Percentiles rank a stretch among this genome's conserved stretches.
Conservation (phyloP, 495 filamentous ascomycete genomes). For the Viridothelium virens region DNA sequence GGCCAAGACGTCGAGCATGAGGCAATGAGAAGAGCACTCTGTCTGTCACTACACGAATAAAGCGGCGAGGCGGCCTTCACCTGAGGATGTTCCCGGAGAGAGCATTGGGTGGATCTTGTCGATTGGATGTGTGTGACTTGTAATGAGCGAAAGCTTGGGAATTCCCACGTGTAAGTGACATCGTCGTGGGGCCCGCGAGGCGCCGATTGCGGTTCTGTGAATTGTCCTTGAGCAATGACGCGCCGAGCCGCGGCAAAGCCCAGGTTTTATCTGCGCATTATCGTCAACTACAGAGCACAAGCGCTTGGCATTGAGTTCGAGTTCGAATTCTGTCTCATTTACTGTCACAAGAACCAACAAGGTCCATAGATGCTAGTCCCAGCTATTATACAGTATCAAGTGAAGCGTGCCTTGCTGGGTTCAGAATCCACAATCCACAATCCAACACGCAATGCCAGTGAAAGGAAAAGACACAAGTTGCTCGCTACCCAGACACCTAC, state of each 20-base stretch:
- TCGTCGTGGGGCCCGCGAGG: too few species aligned
- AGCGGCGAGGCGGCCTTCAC: too few species aligned
- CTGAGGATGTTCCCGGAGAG: neutral
- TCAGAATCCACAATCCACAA: neutral
- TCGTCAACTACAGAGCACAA: neutral
- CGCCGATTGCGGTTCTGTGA: too few species aligned
- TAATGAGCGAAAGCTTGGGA: too few species aligned
- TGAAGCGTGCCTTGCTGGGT: neutral
- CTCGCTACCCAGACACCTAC: slow-evolving; percentile 1
- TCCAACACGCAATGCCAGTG: slow-evolving; percentile 1
- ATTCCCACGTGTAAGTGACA: too few species aligned
- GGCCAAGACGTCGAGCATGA: neutral
- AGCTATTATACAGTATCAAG: slow-evolving; percentile 4
- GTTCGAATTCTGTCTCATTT: neutral
- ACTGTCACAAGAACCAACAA: neutral
- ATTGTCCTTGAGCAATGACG: neutral
- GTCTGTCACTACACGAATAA: neutral
- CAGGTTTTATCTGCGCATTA: neutral
- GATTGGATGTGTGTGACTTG: neutral
- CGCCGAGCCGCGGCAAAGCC: neutral
- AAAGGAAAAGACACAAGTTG: neutral
- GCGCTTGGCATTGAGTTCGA: neutral
- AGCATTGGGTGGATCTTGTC: neutral
- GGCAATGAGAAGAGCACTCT: neutral
- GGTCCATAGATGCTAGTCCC: slow-evolving; percentile 3